These are phyloP conservation scores for Fabrea salina DNA, from an alignment of 169 alveolate genomes.

Conservation along the genomic window DNA sequence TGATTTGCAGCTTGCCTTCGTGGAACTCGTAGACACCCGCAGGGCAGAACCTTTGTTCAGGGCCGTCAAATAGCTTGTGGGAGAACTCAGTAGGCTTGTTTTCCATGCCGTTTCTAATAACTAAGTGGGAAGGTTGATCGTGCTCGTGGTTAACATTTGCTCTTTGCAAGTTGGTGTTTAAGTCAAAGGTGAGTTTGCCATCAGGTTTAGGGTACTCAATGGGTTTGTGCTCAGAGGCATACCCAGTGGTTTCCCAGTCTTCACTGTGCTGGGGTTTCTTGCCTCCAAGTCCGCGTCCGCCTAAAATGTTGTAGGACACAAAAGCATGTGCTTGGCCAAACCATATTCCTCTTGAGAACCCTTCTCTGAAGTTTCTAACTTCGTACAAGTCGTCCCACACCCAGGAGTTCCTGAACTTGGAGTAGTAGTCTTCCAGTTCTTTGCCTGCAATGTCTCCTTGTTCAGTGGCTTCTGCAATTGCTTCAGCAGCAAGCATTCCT, in stretches of 20 bases:
- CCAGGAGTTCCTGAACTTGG: slow-evolving; percentile 61
- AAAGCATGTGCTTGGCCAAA: slow-evolving; percentile 34
- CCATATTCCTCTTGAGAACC: slow-evolving; percentile 48
- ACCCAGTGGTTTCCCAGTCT: slow-evolving; percentile 68
- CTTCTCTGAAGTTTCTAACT: slow-evolving; percentile 66
- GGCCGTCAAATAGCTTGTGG: slow-evolving; percentile 69
- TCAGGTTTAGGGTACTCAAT: slow-evolving; percentile 84
- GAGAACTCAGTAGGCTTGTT: slow-evolving; percentile 57
- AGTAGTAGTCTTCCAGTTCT: slow-evolving; percentile 64
- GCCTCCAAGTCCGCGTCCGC: slow-evolving; percentile 42
- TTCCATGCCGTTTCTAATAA: slow-evolving; percentile 55
- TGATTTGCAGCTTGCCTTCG: slow-evolving; percentile 65
- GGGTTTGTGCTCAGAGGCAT: slow-evolving; percentile 46
- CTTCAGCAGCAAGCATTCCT: slow-evolving; percentile 87
- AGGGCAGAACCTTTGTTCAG: slow-evolving; percentile 83
- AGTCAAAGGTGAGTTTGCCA: slow-evolving; percentile 80
- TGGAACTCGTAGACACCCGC: slow-evolving; percentile 85
- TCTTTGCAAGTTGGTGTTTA: slow-evolving; percentile 73
- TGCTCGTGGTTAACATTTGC: slow-evolving; percentile 84
- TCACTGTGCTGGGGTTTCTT: slow-evolving; percentile 70
- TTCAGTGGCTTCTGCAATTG: slow-evolving; percentile 44
- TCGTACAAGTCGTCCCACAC: slow-evolving; percentile 68
- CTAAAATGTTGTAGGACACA: slow-evolving; percentile 26
- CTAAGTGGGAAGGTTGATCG: slow-evolving; percentile 87
- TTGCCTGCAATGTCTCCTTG: slow-evolving; percentile 29